Evolutionary conservation across 2,329 filamentous ascomycete species (phyloP).

Genomic region (Aspergillus brasiliensis): DNA sequence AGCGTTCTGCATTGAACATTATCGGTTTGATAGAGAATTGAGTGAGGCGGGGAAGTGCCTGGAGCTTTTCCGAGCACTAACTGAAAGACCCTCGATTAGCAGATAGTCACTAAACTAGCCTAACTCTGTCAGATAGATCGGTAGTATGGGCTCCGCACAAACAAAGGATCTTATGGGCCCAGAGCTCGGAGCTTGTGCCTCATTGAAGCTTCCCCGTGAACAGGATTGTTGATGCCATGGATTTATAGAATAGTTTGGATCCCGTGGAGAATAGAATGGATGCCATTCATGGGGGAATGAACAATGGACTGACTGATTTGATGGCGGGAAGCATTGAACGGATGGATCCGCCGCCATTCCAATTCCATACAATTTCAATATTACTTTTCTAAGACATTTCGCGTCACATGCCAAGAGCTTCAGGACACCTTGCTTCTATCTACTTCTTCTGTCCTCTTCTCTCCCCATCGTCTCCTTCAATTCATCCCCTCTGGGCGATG

Average conservation of each 20-base stretch:
- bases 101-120: no score
- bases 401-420: conserved; percentile 42
- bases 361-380: no score
- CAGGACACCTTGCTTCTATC: conserved; percentile 43
- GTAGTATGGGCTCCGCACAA: no score
- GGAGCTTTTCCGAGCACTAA: not conserved
- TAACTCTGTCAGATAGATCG: no score
- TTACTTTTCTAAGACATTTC: not conserved
- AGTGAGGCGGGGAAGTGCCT: not conserved
- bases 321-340: no score
- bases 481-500: not conserved
- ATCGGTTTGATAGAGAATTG: not conserved
- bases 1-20: not conserved
- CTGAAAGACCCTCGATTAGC: not conserved
- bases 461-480: not conserved
- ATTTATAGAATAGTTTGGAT: no score
- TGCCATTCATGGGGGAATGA: no score
- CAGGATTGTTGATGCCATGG: no score
- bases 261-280: no score
- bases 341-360: no score
- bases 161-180: not conserved
- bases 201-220: no score
- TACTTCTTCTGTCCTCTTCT: conserved; percentile 7
- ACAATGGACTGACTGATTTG: no score
- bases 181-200: not conserved